Evolutionary conservation across 2,329 filamentous ascomycete genomes (phyloP).

Genomic region (Dendryphion nanum): DNA sequence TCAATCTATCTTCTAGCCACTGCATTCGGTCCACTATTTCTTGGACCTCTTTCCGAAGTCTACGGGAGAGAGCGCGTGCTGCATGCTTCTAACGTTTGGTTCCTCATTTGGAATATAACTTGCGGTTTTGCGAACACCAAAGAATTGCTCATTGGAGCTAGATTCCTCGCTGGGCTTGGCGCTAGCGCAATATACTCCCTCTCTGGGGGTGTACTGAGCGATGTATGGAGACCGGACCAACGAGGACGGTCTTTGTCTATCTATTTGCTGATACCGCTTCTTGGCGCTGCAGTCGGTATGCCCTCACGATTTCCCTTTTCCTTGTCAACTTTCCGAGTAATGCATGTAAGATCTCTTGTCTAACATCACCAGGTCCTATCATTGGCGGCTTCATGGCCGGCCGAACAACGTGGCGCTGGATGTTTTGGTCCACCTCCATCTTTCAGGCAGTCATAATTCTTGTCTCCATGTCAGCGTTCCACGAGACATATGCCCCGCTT

Average conservation of each 20-base stretch:
- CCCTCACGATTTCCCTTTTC: background rate
- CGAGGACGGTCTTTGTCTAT: slow-evolving; percentile 18
- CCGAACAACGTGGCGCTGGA: slow-evolving; percentile 27
- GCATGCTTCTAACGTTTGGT: slow-evolving; percentile 24
- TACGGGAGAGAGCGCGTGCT: slow-evolving; percentile 23
- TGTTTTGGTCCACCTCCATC: slow-evolving; percentile 28
- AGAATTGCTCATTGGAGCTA: slow-evolving; percentile 19
- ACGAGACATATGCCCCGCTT: slow-evolving; percentile 47
- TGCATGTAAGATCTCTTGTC: background rate
- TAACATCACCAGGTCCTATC: slow-evolving; percentile 16
- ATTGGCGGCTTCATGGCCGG: slow-evolving; percentile 28
- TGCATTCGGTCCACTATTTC: slow-evolving; percentile 25
- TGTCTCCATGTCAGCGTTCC: slow-evolving; percentile 33
- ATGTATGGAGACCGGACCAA: slow-evolving; percentile 25
- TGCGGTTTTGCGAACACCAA: slow-evolving; percentile 26
- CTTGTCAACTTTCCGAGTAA: background rate
- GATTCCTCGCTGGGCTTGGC: slow-evolving; percentile 26
- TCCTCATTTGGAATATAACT: slow-evolving; percentile 23
- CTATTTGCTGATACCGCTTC: slow-evolving; percentile 22
- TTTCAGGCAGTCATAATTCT: slow-evolving; percentile 26
- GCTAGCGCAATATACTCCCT: slow-evolving; percentile 22
- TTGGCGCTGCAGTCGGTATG: slow-evolving; percentile 19
- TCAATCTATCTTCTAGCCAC: slow-evolving; percentile 29
- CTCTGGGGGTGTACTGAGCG: slow-evolving; percentile 20
- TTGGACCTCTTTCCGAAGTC: slow-evolving; percentile 29